Percentiles rank a stretch among this genome's conserved stretches.
phyloP scores from a whole-genome alignment of 805 yeast genomes.

The Kuraishia piskuri region DNA sequence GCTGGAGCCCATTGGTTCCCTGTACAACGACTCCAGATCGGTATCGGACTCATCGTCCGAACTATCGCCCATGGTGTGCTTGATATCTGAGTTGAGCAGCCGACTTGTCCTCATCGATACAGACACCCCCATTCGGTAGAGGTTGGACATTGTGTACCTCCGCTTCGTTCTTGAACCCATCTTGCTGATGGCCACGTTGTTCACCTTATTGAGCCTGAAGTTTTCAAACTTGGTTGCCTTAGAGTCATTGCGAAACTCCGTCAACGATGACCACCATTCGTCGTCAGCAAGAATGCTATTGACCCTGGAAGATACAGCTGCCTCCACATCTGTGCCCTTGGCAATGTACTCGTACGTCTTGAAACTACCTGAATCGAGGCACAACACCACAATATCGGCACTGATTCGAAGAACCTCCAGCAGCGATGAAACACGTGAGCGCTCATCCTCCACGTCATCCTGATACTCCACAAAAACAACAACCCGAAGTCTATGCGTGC shows the following conservation, averaged over 20 bases:
- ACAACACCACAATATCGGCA: conserved; percentile 69
- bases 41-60: conserved; percentile 19
- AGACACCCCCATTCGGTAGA: conserved; percentile 73
- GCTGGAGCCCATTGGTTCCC: conserved; percentile 7
- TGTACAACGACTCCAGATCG: conserved; percentile 14
- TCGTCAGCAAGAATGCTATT: conserved; percentile 46
- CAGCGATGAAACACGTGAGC: conserved; percentile 48
- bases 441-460: conserved; percentile 66
- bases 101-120: conserved; percentile 65
- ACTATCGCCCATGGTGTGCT: conserved; percentile 14
- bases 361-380: conserved; percentile 49
- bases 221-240: conserved; percentile 14
- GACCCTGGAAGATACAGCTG: conserved; percentile 31
- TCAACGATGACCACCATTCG: conserved; percentile 79
- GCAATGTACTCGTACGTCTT: conserved; percentile 67
- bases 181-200: conserved; percentile 16
- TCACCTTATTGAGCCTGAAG: conserved; percentile 9
- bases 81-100: conserved; percentile 26
- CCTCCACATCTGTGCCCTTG: conserved; percentile 46
- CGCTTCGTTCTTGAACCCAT: conserved; percentile 25
- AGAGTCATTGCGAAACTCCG: conserved; percentile 42
- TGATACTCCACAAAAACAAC: conserved; percentile 82
- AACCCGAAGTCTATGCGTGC: conserved; percentile 65
- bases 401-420: conserved; percentile 75
- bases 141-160: conserved; percentile 47